phyloP scores from a whole-genome alignment of 192 early-diverging fungal genomes.

The Dimargaris xerosporica region DNA sequence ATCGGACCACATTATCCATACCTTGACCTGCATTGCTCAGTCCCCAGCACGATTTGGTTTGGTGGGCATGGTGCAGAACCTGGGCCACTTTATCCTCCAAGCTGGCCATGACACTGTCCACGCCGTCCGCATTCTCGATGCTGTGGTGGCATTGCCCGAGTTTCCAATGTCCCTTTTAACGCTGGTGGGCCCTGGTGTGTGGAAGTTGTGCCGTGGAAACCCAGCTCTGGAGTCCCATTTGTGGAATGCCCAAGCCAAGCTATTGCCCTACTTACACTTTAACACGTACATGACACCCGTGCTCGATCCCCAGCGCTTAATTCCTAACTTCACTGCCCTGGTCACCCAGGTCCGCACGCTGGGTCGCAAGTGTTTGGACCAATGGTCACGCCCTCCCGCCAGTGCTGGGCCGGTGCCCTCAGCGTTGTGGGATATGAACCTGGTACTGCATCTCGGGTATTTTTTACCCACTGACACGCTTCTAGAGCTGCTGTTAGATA shows the following conservation, averaged over 20 bases:
- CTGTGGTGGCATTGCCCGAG: background rate
- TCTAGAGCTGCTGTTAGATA: background rate
- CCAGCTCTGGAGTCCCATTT: background rate
- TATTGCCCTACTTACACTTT: background rate
- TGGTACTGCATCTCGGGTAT: background rate
- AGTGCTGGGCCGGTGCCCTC: background rate
- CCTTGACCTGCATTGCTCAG: background rate
- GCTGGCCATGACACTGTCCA: background rate
- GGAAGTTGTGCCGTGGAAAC: background rate
- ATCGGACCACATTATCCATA: background rate
- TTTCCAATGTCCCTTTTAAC: background rate
- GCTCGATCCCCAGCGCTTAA: background rate
- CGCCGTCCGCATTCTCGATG: background rate
- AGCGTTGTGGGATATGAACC: constrained; percentile 1
- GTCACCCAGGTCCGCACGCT: background rate
- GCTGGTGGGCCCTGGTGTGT: background rate
- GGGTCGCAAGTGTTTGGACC: background rate
- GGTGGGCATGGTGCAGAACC: background rate
- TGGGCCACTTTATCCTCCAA: background rate
- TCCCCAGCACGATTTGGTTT: constrained; percentile 9
- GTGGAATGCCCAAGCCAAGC: constrained; percentile 5
- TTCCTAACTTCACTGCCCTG: background rate
- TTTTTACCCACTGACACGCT: background rate
- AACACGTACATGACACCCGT: background rate
- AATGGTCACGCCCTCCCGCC: background rate